Conservation (phyloP, 148 eudicot genomes). For the Rhododendron ferrugineum region DNA sequence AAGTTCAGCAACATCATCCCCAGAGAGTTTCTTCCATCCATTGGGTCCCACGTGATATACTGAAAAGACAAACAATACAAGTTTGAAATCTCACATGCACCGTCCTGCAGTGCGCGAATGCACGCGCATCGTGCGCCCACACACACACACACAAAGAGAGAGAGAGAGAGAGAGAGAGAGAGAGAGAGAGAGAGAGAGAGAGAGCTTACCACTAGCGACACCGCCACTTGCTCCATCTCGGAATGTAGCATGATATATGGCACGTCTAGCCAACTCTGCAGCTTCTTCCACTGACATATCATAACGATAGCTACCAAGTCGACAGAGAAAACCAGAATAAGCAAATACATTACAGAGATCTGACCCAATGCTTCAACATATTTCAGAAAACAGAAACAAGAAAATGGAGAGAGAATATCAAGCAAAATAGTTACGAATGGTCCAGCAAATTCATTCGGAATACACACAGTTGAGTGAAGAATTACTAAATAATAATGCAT, state of each 20-base stretch:
- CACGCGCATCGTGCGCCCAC: not conserved
- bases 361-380: not conserved
- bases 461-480: not conserved
- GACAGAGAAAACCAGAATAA: not conserved
- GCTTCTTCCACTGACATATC: conserved; percentile 85
- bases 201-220: conserved; percentile 74
- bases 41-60: conserved; percentile 84
- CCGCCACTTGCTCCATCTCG: conserved; percentile 99
- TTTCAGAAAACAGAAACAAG: not conserved
- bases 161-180: not conserved
- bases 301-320: conserved; percentile 12
- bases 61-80: conserved; percentile 17
- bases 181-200: conserved; percentile 7
- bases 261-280: conserved; percentile 75
- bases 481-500: not conserved
- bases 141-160: not conserved
- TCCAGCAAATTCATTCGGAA: too few species aligned
- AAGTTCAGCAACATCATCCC: conserved; percentile 93
- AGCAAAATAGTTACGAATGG: not conserved
- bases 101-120: not conserved
- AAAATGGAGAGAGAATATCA: not conserved
- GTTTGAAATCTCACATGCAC: not conserved
- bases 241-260: conserved; percentile 92
- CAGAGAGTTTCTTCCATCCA: conserved; percentile 90
- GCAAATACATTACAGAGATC: not conserved